Conservation (phyloP, 495 filamentous ascomycete species). For the Lentithecium fluviatile region DNA sequence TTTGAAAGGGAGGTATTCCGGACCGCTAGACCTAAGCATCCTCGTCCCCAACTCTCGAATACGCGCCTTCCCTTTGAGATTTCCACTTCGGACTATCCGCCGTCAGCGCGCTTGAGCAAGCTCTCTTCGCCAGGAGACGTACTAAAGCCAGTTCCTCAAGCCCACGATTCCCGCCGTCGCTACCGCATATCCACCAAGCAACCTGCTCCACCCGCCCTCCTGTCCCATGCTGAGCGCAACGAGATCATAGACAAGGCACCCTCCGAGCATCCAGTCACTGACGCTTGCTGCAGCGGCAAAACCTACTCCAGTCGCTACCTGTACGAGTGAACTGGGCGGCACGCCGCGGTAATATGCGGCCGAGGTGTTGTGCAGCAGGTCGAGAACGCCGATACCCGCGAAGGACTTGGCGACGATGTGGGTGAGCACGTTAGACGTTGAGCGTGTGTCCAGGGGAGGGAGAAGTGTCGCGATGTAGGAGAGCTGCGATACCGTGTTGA, state of each 20-base stretch:
- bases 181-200: conserved; percentile 50
- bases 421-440: conserved; percentile 49
- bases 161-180: conserved; percentile 51
- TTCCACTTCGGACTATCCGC: conserved; percentile 21
- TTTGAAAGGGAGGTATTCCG: background rate
- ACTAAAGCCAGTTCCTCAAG: conserved; percentile 50
- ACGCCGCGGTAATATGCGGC: conserved; percentile 50
- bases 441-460: conserved; percentile 48
- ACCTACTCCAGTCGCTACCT: conserved; percentile 48
- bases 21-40: background rate
- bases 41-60: conserved; percentile 4
- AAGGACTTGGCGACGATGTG: conserved; percentile 55
- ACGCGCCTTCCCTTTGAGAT: background rate
- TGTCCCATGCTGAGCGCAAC: conserved; percentile 52
- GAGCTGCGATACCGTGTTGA: conserved; percentile 53
- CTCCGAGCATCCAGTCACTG: conserved; percentile 56
- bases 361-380: conserved; percentile 53
- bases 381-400: conserved; percentile 54
- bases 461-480: conserved; percentile 49
- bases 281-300: conserved; percentile 45
- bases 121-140: too few species aligned
- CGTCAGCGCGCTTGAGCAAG: conserved; percentile 10
- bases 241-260: conserved; percentile 54
- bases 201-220: conserved; percentile 46
- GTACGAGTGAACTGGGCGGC: conserved; percentile 45